phyloP scores from a whole-genome alignment of 176 grass and related monocot genomes.

The Phyllostachys edulis region DNA sequence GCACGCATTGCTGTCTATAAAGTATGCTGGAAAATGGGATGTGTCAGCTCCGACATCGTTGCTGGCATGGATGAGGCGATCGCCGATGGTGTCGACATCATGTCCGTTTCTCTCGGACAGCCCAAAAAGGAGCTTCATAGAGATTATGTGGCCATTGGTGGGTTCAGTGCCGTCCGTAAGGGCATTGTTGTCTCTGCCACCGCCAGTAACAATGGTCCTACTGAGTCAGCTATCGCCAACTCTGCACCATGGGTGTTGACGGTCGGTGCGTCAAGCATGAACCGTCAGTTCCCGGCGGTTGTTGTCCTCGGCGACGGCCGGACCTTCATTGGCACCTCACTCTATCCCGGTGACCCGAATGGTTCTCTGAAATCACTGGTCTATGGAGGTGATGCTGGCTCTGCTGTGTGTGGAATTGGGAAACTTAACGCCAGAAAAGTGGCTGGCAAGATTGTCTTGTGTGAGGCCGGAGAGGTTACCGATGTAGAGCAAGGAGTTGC shows the following conservation, averaged over 20 bases:
- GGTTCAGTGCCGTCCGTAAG: conserved; percentile 36
- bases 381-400: conserved; percentile 29
- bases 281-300: conserved; percentile 40
- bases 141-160: neutral
- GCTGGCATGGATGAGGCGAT: conserved; percentile 41
- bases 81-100: conserved; percentile 27
- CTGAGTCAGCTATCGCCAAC: conserved; percentile 27
- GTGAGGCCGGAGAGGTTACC: neutral
- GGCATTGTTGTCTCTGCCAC: conserved; percentile 45
- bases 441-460: conserved; percentile 57
- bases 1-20: conserved; percentile 45
- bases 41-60: conserved; percentile 35
- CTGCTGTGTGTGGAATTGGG: conserved; percentile 12
- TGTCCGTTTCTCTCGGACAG: conserved; percentile 37
- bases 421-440: conserved; percentile 9
- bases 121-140: neutral
- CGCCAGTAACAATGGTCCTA: conserved; percentile 38
- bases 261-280: conserved; percentile 51
- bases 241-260: conserved; percentile 61
- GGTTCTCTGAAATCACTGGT: conserved; percentile 17
- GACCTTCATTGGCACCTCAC: conserved; percentile 22
- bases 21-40: conserved; percentile 26
- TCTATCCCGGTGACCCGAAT: conserved; percentile 25
- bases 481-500: conserved; percentile 30
- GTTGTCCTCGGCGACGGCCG: conserved; percentile 45